These are phyloP conservation scores for Pyronema domesticum DNA, from an alignment of 495 filamentous ascomycete genomes.

Conservation along the genomic window DNA sequence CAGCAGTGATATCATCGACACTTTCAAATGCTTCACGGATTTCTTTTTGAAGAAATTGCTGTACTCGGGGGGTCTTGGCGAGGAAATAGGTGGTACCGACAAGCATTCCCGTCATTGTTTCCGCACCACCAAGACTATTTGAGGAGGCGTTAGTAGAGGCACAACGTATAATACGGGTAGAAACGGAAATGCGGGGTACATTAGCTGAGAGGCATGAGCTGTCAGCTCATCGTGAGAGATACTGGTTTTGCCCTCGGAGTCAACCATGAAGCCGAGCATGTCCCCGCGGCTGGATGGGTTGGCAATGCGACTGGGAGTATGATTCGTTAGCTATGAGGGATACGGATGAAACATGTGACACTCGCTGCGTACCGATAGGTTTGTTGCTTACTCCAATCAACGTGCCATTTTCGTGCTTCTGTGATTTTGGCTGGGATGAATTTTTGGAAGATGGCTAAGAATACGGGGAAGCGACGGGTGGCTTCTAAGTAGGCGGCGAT, in stretches of 20 bases:
- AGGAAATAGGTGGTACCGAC: constrained; percentile 32
- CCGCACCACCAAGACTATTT: constrained; percentile 31
- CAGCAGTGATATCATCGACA: constrained; percentile 34
- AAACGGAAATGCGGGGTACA: constrained; percentile 5
- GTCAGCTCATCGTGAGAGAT: constrained; percentile 26
- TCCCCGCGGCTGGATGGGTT: constrained; percentile 18
- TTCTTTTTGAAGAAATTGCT: constrained; percentile 31
- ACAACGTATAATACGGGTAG: too few relatives aligned
- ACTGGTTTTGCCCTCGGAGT: background rate
- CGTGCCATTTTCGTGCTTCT: too few relatives aligned
- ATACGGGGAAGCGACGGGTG: background rate
- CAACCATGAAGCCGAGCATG: constrained; percentile 3
- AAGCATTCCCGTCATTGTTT: constrained; percentile 36
- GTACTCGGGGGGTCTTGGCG: constrained; percentile 1
- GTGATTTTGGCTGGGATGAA: too few relatives aligned
- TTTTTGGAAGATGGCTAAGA: background rate
- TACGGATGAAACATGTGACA: too few relatives aligned
- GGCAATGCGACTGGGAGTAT: constrained; percentile 4
- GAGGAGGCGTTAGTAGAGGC: too few relatives aligned
- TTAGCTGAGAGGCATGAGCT: constrained; percentile 12
- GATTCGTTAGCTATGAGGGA: background rate
- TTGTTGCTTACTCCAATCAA: constrained; percentile 1
- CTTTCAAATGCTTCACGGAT: constrained; percentile 33
- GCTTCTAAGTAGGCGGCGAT: background rate
- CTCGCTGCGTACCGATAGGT: background rate